Evolutionary conservation across 108 stramenopile genomes (phyloP), one percentile per base, ranked within the genome.

Genomic region (Skeletonema costatum): DNA sequence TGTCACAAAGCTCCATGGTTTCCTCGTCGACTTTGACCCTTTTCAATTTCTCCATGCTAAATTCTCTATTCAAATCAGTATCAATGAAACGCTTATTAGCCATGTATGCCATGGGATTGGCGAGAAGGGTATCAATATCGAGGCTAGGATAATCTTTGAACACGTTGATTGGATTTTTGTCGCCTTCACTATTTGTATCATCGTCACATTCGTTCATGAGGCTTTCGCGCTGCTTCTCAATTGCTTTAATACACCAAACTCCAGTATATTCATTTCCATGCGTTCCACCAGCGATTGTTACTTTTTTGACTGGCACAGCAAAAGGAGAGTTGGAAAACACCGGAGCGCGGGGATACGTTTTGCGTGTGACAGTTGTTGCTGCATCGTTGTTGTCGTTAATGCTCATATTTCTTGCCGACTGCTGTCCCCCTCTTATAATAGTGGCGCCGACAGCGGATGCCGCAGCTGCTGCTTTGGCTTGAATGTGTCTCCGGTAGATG

Each of bases 241-340:
- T 66, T 17, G 87, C 74, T 62, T 91, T 90, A 38, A 89, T 85
- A 68, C 87, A 81, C 86, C 87, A 92, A 5, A 93, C 88, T 30
- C 95, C 95, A 33, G 92, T 93, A 64, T 91, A 93, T 73, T 96
- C 95, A 79, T 96, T 96, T 2, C 95, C 95, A 81, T 96, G 95
- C n/a, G 92, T 93, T 48, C 93, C 95, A 39, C 94, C 94, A 14
- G 93, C 88, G 46, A 95, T 83, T 6, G 85, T 80, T 10, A 95
- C 89, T n/a, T 71, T 78, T 14, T 74, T 62, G 19, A 85, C 33
- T n/a, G n/a, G 68, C 30, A 38, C 60, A 3, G 39, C 13, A 70
- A 75, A 75, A 29, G 74, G 59, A 10, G 74, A 50, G 32, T 60
- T 62, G 35, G 79, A 38, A 32, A 66, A 11, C 13, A 64, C 42